phyloP scores from a whole-genome alignment of 2,329 filamentous ascomycete genomes.

The Nothopassalora personata region DNA sequence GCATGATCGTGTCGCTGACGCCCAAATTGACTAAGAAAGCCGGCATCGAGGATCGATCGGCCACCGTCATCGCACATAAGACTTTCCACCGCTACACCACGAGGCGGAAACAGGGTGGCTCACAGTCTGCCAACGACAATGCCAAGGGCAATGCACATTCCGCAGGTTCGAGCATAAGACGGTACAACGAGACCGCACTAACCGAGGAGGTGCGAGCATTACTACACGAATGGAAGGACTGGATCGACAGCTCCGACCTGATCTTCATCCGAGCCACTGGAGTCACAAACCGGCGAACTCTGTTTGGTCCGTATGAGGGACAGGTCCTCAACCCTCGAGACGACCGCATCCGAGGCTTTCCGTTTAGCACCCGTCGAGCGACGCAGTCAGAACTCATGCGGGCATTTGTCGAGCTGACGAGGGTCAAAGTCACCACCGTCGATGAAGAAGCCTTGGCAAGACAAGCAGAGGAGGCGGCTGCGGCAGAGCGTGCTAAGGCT shows the following conservation, averaged over 20 bases:
- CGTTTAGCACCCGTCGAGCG: slow-evolving; percentile 84
- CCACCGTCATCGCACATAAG: slow-evolving; percentile 87
- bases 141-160: slow-evolving; percentile 93
- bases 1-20: slow-evolving; percentile 85
- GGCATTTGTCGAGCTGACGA: slow-evolving; percentile 86
- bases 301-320: slow-evolving; percentile 87
- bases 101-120: slow-evolving; percentile 88
- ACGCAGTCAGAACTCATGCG: slow-evolving; percentile 94
- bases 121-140: slow-evolving; percentile 88
- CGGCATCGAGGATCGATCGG: slow-evolving; percentile 74
- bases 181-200: slow-evolving; percentile 90
- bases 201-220: slow-evolving; percentile 81
- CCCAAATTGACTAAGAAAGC: slow-evolving; percentile 69
- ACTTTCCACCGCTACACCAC: slow-evolving; percentile 98
- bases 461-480: slow-evolving; percentile 42
- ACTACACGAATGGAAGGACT: slow-evolving; percentile 73
- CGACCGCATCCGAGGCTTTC: slow-evolving; percentile 74
- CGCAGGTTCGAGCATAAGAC: slow-evolving; percentile 79
- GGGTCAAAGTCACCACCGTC: slow-evolving; percentile 77
- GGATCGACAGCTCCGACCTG: slow-evolving; percentile 79
- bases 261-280: slow-evolving; percentile 88
- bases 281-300: slow-evolving; percentile 73
- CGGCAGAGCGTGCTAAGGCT: slow-evolving; percentile 40
- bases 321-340: slow-evolving; percentile 79
- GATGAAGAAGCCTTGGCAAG: slow-evolving; percentile 56